A percentile compares a stretch with the other conserved stretches of the same genome.
Conservation (phyloP, 2,329 filamentous ascomycete species). For the Fusarium graminum region DNA sequence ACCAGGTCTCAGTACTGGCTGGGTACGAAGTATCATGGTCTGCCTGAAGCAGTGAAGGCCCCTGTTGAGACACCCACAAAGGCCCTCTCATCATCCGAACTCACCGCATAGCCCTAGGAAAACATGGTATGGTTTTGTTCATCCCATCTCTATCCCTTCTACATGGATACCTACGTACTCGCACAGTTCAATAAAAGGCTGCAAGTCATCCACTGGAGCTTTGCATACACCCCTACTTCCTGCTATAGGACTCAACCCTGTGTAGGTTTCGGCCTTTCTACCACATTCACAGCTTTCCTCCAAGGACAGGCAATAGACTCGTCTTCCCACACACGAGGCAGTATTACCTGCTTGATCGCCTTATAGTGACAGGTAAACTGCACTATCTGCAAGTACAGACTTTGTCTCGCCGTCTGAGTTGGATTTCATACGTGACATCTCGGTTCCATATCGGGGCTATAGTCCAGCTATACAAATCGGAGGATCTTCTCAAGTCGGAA, state of each 20-base stretch:
- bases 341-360: background rate
- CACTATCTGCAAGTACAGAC: background rate
- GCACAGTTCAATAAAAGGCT: slow-evolving; percentile 13
- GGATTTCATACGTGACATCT: slow-evolving; percentile 21
- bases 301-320: background rate
- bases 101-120: slow-evolving; percentile 25
- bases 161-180: background rate
- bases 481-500: slow-evolving; percentile 9
- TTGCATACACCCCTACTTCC: slow-evolving; percentile 31
- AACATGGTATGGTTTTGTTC: slow-evolving; percentile 39
- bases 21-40: slow-evolving; percentile 22
- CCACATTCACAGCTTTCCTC: slow-evolving; percentile 21
- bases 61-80: slow-evolving; percentile 35
- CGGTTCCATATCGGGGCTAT: slow-evolving; percentile 8
- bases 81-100: slow-evolving; percentile 44
- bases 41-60: slow-evolving; percentile 14
- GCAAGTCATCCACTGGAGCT: slow-evolving; percentile 16
- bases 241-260: slow-evolving; percentile 16
- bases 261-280: slow-evolving; percentile 24
- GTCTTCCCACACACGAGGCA: background rate
- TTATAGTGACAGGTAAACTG: slow-evolving; percentile 8
- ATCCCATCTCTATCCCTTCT: slow-evolving; percentile 38
- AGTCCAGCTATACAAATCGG: slow-evolving; percentile 10
- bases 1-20: slow-evolving; percentile 8
- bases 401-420: background rate